Conservation (phyloP, 495 filamentous ascomycete genomes). For the Tuber melanosporum region DNA sequence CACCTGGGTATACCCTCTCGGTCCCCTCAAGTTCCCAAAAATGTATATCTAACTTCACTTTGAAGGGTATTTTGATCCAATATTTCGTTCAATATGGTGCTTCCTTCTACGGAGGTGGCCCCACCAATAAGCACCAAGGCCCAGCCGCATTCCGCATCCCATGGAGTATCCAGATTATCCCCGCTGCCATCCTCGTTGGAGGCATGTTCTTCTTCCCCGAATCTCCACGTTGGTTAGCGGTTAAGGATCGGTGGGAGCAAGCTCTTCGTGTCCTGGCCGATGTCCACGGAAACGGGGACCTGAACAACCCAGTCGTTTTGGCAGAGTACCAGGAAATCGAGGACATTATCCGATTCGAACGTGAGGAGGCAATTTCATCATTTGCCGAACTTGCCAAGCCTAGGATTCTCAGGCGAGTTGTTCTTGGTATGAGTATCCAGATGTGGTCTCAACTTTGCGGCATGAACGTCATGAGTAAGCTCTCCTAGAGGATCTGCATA, state of each 20-base stretch:
- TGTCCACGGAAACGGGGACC: constrained; percentile 59
- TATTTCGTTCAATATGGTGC: constrained; percentile 69
- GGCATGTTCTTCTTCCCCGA: constrained; percentile 67
- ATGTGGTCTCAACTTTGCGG: constrained; percentile 70
- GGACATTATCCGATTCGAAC: constrained; percentile 57
- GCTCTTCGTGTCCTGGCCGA: constrained; percentile 55
- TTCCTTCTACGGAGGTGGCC: constrained; percentile 56
- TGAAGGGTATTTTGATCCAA: constrained; percentile 47
- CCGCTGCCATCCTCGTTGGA: constrained; percentile 57
- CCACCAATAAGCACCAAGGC: constrained; percentile 53
- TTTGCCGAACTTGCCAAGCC: constrained; percentile 56
- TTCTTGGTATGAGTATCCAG: constrained; percentile 66
- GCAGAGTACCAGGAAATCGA: constrained; percentile 63
- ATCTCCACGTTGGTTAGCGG: constrained; percentile 69
- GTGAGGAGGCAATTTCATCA: constrained; percentile 52
- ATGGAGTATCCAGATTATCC: constrained; percentile 67
- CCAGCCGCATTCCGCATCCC: constrained; percentile 63
- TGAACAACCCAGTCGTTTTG: constrained; percentile 57
- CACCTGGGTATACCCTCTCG: constrained; percentile 54
- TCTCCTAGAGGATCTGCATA: not conserved
- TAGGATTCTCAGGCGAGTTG: constrained; percentile 61
- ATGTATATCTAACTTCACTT: not conserved
- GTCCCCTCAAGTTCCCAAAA: constrained; percentile 47
- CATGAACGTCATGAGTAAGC: constrained; percentile 64
- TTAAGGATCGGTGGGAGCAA: constrained; percentile 71